Percentiles rank a stretch among this genome's conserved stretches.
Evolutionary conservation across 805 yeast genomes (phyloP).

Genomic region (Lachancea lanzarotensis): DNA sequence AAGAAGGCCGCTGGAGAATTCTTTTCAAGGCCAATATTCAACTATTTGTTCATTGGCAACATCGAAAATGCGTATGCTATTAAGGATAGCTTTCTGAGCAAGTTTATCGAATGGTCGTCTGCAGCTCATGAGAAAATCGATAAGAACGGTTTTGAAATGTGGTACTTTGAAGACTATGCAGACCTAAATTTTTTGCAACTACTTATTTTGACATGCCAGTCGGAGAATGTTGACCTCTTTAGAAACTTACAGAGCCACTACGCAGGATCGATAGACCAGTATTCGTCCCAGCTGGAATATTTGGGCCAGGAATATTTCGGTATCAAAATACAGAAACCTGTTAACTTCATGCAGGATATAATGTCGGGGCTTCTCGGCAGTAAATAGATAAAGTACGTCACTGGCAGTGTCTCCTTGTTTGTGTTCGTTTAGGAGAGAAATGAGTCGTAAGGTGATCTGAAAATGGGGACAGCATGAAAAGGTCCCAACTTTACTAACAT

Average conservation of each 20-base stretch:
- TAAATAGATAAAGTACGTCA: not conserved
- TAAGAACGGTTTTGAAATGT: conserved; percentile 29
- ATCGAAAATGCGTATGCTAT: conserved; percentile 49
- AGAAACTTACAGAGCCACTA: conserved; percentile 48
- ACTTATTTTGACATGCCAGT: conserved; percentile 52
- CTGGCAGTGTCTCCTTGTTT: not conserved
- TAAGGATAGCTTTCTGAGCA: conserved; percentile 32
- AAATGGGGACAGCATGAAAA: too few species aligned
- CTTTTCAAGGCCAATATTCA: conserved; percentile 58
- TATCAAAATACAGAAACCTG: conserved; percentile 45
- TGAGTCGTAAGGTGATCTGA: not conserved
- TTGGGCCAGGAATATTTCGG: conserved; percentile 61
- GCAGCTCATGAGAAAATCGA: conserved; percentile 22
- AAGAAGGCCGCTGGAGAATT: conserved; percentile 29
- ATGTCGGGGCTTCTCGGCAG: conserved; percentile 66
- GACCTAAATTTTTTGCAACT: conserved; percentile 66
- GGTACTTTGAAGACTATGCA: conserved; percentile 36
- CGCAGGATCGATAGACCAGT: conserved; percentile 24
- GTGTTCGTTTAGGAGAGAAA: not conserved
- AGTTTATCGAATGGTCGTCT: conserved; percentile 23
- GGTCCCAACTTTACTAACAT: too few species aligned
- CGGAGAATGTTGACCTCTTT: conserved; percentile 46
- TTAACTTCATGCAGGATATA: conserved; percentile 59
- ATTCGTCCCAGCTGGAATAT: conserved; percentile 41
- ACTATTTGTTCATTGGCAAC: conserved; percentile 65